Evolutionary conservation across 1,284 basidiomycete genomes (phyloP).

Genomic region (Cutaneotrichosporon dermatis): DNA sequence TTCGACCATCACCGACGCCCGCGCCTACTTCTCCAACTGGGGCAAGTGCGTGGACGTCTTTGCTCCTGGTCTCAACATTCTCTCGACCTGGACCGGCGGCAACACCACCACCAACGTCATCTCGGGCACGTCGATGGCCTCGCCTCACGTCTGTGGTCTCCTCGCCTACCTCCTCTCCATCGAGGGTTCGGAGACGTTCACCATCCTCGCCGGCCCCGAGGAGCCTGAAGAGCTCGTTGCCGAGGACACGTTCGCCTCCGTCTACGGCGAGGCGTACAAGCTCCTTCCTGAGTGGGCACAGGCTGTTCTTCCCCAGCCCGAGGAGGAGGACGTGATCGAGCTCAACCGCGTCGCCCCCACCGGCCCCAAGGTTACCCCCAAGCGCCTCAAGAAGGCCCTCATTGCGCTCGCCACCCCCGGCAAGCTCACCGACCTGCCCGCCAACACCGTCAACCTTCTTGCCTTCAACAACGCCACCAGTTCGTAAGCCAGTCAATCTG

Average conservation of each 20-base stretch:
- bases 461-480: conserved; percentile 77
- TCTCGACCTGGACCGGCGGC: conserved; percentile 68
- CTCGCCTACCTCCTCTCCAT: conserved; percentile 80
- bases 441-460: conserved; percentile 64
- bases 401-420: conserved; percentile 59
- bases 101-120: conserved; percentile 61
- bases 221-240: conserved; percentile 44
- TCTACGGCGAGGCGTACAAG: conserved; percentile 50
- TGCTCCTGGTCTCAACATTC: conserved; percentile 74
- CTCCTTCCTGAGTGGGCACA: conserved; percentile 41
- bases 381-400: conserved; percentile 70
- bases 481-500: conserved; percentile 1
- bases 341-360: conserved; percentile 32
- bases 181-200: conserved; percentile 62
- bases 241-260: conserved; percentile 44
- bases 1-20: conserved; percentile 70
- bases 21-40: conserved; percentile 83
- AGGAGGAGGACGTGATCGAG: conserved; percentile 27
- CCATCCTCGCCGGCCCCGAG: conserved; percentile 39
- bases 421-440: conserved; percentile 50
- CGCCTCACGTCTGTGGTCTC: conserved; percentile 61
- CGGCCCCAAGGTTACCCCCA: conserved; percentile 55
- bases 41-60: conserved; percentile 78
- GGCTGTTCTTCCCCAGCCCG: conserved; percentile 42
- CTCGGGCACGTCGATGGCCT: conserved; percentile 58